Base-by-base conservation (phyloP, 148 eudicot genomes). In the Spergularia marina region DNA sequence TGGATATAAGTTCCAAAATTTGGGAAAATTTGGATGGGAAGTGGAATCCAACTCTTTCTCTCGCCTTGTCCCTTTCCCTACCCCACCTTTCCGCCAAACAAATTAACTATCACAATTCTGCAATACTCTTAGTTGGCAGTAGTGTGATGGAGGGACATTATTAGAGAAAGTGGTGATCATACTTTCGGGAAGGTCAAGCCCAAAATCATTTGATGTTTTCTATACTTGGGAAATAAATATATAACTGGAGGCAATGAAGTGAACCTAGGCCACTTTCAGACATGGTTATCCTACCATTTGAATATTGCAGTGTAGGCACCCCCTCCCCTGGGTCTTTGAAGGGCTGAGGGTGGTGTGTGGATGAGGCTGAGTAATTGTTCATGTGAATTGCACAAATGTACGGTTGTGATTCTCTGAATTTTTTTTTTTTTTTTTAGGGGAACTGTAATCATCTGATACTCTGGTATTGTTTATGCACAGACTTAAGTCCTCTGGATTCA, bases 401-500 rank as follows among this genome's bases (percentile, higher is more conserved):
- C 36, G 36, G 36, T 2, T 30, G 36, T 30, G 36, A 30, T 30
- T 30, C 36, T 30, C 36, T 30, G 36, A 30, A 30, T 3, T 30
- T 30, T 30, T 30, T 23, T 23, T 23, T 0, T 23, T 23, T 23
- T 30, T 30, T 30, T 30, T 1, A 30, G 36, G 36, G 36, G 36
- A 30, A 30, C 36, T 30, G 36, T 30, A 23, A 14, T 62, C 25
- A 68, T 41, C 64, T 75, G 23, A 69, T 76, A 20, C 8, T 80
- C 18, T 78, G 59, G 65, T 72, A 12, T 51, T 65, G 47, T 67
- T 25, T 59, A 11, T 81, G 82, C 91, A 80, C 90, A 94, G 98
- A 94, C 88, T 78, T 91, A 83, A 90, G 98, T 71, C 98, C 98
- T 54, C 94, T 86, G 79, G 98, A 94, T 77, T 90, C 98, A 62